Evolutionary conservation across 2,329 filamentous ascomycete genomes (phyloP).

Genomic region (Emergomyces pasteurianus): DNA sequence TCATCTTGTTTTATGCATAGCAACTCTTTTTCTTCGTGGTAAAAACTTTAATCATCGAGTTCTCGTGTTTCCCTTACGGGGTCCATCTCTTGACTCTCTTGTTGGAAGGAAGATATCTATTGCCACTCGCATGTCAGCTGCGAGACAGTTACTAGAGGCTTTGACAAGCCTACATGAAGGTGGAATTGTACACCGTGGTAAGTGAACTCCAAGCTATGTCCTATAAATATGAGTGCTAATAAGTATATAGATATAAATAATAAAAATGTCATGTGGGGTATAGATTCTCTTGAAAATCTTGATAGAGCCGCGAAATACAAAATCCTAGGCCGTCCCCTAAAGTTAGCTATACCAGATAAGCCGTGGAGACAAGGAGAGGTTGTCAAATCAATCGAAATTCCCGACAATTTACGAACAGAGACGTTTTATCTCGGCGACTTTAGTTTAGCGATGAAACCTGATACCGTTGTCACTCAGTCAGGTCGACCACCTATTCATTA

Average conservation of each 20-base stretch:
- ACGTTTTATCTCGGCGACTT: constrained; percentile 9
- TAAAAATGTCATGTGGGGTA: constrained; percentile 1
- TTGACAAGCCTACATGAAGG: neutral
- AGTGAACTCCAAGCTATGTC: neutral
- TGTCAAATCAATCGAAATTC: constrained; percentile 3
- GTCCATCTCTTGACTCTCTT: neutral
- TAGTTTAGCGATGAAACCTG: constrained; percentile 5
- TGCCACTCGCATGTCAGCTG: constrained; percentile 3
- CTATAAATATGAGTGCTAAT: neutral
- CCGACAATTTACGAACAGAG: constrained; percentile 4
- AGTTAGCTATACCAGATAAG: neutral
- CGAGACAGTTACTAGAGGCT: neutral
- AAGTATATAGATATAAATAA: constrained; percentile 1
- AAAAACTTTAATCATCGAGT: constrained; percentile 9
- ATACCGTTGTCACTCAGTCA: neutral
- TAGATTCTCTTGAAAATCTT: neutral
- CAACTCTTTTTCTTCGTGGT: neutral
- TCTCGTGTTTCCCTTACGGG: neutral
- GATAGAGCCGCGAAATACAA: neutral
- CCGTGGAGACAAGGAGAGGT: constrained; percentile 1
- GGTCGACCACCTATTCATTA: constrained; percentile 5
- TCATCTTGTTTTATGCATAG: neutral
- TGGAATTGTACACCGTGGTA: constrained; percentile 1
- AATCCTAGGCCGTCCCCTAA: neutral
- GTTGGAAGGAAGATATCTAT: neutral